Base-by-base conservation (phyloP, 345 rosid species). In the Acer yangbiense region DNA sequence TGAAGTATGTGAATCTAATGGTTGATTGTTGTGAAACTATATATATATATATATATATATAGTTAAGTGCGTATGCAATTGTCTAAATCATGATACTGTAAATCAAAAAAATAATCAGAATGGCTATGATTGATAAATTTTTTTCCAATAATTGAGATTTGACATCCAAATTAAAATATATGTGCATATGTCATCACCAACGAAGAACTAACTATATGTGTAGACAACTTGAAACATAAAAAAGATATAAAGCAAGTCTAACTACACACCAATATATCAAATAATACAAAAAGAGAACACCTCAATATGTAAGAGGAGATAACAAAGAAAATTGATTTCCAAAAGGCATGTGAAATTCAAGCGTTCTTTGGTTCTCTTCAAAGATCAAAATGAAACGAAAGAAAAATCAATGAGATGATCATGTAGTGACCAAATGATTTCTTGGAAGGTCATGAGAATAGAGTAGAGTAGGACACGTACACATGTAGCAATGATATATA, bases 311-410 rank as follows among this genome's bases (percentile, higher is more conserved):
- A 35, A 35, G 18, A 5, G 20, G 6, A 14, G 55, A 50, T 50
- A 54, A 54, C n/a, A 54, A 54, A 14, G 58, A 54, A 13, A 46
- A 46, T 10, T 46, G 50, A 10, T 46, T 46, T 46, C 58, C 58
- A 14, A 16, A 52, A 43, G 17, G 58, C n/a, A 54, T 54, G 58
- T 54, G n/a, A 54, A 54, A 17, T 16, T 54, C 14, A 17, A 13
- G 41, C 23, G 35, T 66, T 78, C 41, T 66, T 73, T 44, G 77
- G 70, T 39, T 50, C 48, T 41, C 73, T 74, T 62, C 48, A 74
- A 74, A 79, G 78, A 62, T 61, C 41, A 72, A 52, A 65, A 50
- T 7, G 13, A 69, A 69, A n/a, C 21, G 13, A 27, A 46, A 68
- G 55, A 68, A 21, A 27, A 64, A 27, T 14, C 17, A 25, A 25